Evolutionary conservation across 2,329 filamentous ascomycete species (phyloP).

Genomic region (Claviceps lovelessii): DNA sequence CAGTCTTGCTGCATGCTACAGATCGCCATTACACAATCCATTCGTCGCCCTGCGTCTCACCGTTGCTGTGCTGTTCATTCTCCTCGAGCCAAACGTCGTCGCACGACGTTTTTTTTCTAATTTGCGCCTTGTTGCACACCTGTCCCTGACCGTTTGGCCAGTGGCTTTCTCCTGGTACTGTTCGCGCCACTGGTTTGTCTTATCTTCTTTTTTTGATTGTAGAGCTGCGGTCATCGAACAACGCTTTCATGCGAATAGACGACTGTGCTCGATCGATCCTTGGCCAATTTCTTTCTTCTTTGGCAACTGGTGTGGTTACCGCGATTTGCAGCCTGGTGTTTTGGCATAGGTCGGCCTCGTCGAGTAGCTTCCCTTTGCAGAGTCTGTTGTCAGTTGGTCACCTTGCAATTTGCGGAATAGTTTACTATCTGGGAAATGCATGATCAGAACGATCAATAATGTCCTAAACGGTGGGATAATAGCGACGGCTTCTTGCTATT

Average conservation of each 20-base stretch:
- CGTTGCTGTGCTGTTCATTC: slow-evolving; percentile 4
- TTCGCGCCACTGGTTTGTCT: slow-evolving; percentile 2
- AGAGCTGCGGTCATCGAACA: not conserved
- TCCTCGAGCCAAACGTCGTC: not conserved
- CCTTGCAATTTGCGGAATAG: not conserved
- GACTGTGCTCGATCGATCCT: not conserved
- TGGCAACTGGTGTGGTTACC: not conserved
- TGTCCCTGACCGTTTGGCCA: not conserved
- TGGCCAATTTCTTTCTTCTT: not conserved
- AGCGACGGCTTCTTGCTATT: slow-evolving; percentile 2
- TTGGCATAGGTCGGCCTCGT: not conserved
- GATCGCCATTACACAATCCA: slow-evolving; percentile 9
- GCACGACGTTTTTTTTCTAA: not conserved
- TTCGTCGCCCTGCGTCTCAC: slow-evolving; percentile 3
- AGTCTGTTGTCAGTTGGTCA: not conserved
- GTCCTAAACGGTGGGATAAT: slow-evolving; percentile 5
- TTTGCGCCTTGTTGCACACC: slow-evolving; percentile 1
- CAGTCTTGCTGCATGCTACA: slow-evolving; percentile 7
- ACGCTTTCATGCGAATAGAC: slow-evolving; percentile 1
- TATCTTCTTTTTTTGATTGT: not conserved
- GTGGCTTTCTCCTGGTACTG: not conserved
- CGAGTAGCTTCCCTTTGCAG: not conserved
- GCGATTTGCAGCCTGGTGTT: not conserved
- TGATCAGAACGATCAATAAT: slow-evolving; percentile 4
- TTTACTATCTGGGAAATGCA: not conserved